Evolutionary conservation across 495 filamentous ascomycete species (phyloP).

Genomic region (Rhypophila decipiens): DNA sequence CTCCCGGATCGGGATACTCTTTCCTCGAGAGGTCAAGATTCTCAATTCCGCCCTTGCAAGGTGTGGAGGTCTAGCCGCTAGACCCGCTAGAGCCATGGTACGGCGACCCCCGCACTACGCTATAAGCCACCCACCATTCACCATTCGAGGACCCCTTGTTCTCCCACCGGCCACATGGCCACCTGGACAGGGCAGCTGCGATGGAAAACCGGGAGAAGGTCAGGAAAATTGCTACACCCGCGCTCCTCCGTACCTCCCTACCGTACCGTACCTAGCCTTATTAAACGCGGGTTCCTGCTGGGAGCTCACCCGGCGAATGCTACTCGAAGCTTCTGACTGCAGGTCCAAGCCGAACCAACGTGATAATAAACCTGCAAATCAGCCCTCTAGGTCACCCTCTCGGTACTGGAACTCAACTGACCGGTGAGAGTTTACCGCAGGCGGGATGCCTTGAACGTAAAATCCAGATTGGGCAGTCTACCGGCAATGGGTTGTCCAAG

Average conservation of each 20-base stretch:
- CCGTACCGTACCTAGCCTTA: conserved; percentile 17
- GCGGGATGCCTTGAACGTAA: neutral
- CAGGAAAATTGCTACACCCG: too few species aligned
- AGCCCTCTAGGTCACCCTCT: neutral
- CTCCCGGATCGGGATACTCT: too few species aligned
- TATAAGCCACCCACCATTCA: too few species aligned
- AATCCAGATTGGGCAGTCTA: neutral
- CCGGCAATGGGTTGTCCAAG: neutral
- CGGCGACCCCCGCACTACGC: conserved; percentile 10
- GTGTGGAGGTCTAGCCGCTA: too few species aligned
- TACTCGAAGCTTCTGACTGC: conserved; percentile 1
- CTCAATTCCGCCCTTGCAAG: too few species aligned
- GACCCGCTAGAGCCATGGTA: too few species aligned
- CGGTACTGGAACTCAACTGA: too few species aligned
- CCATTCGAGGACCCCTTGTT: too few species aligned
- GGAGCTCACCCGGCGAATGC: neutral
- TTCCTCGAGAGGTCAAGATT: too few species aligned
- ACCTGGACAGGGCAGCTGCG: neutral
- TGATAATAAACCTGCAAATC: conserved; percentile 1
- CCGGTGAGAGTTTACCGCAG: neutral
- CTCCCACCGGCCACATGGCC: too few species aligned
- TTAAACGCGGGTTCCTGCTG: neutral
- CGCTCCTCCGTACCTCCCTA: too few species aligned
- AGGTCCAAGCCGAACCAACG: too few species aligned
- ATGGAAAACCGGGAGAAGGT: conserved; percentile 13